Evolutionary conservation across 345 rosid genomes (phyloP), one percentile per base, ranked within the genome.

Genomic region (Carallia pectinifolia): DNA sequence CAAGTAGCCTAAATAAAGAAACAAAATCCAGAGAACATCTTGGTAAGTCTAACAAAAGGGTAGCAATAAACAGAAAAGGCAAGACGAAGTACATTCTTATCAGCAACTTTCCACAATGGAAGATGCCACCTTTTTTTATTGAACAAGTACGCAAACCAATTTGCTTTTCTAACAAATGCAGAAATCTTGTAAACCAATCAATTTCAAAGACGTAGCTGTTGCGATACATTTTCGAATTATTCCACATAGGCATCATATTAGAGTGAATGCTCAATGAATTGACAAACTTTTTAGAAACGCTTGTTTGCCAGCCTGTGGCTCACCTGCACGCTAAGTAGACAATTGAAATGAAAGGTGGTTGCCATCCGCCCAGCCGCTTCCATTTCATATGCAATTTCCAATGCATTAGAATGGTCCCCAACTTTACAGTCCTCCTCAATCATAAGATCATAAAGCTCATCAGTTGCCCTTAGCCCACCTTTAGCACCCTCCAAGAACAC

Each of bases 321-420:
- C 68, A 94, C 98, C 89, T 94, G 98, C n/a, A 87, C 92, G 44
- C 97, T 91, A 69, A 94, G 95, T 74, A 94, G 95, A 75, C 92
- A 88, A 76, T 94, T 94, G 81, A 91, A 94, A 86, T 94, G 97
- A 75, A 87, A 91, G 8, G 98, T 94, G 7, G 97, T 94, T 1
- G 98, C 98, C 86, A 85, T 82, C 60, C 97, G 79, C 44, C 98
- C 98, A 29, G 97, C 96, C 12, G 96, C 95, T 73, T 94, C 98
- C 98, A 94, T 94, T 79, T 90, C 96, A 44, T 91, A 94, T 27
- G 95, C 84, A 33, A 94, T 90, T 36, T 94, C 97, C 60, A 94
- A 78, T 62, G 96, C 98, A 78, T 94, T 94, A 19, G 98, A 91
- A 80, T 94, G 98, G 75, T 94, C 98, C 40, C 97, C 97, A 59